Conservation (phyloP, 73 alveolate genomes). For the Paramecium pentaurelia region DNA sequence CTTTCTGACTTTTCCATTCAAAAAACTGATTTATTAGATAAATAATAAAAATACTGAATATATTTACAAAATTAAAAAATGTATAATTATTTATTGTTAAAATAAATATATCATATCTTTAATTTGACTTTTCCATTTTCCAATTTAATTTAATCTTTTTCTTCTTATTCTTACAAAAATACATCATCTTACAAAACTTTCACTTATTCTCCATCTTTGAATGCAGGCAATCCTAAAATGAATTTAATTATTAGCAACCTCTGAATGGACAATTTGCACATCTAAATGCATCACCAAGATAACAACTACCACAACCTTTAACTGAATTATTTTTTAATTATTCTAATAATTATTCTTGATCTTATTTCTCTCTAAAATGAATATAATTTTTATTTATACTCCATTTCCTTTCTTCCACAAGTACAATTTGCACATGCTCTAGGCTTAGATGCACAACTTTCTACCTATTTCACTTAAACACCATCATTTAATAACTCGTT, state of each 20-base stretch:
- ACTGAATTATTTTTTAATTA: conserved; percentile 72
- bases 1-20: neutral
- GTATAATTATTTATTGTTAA: neutral
- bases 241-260: conserved; percentile 52
- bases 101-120: neutral
- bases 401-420: conserved; percentile 86
- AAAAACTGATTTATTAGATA: neutral
- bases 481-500: conserved; percentile 75
- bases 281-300: conserved; percentile 93
- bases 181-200: conserved; percentile 36
- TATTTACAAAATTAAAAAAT: neutral
- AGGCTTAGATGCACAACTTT: conserved; percentile 75
- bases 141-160: neutral
- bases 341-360: conserved; percentile 55
- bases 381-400: neutral
- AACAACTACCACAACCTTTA: conserved; percentile 86
- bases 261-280: conserved; percentile 88
- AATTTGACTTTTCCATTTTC: neutral
- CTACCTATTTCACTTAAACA: conserved; percentile 19
- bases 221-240: conserved; percentile 56
- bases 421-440: conserved; percentile 91
- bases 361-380: conserved; percentile 63
- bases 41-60: neutral
- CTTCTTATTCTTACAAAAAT: neutral
- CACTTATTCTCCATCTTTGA: conserved; percentile 56